phyloP scores from a whole-genome alignment of 768 basidiomycete genomes.

The Lepiota brunneoincarnata region DNA sequence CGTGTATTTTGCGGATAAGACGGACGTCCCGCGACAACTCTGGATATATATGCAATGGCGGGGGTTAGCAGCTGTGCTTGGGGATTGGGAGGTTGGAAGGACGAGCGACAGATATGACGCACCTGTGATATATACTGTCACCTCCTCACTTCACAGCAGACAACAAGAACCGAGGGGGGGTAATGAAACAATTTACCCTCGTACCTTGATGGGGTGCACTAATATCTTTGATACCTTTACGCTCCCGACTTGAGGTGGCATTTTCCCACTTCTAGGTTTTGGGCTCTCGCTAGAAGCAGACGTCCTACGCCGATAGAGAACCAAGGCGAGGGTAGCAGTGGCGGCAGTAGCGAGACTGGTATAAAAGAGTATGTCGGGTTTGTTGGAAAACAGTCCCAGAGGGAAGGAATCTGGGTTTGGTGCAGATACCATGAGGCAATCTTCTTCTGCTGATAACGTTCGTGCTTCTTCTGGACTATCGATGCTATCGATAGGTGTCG shows the following conservation, averaged over 20 bases:
- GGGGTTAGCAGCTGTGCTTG: not conserved
- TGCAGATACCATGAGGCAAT: not conserved
- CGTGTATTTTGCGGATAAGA: constrained; percentile 53
- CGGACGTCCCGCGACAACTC: constrained; percentile 72
- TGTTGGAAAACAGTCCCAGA: not conserved
- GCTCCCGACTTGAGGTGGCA: constrained; percentile 22
- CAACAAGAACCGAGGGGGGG: not conserved
- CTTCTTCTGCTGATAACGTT: not conserved
- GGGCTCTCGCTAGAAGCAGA: not conserved
- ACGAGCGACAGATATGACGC: not conserved
- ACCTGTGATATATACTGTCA: not conserved
- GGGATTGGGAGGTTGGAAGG: not conserved
- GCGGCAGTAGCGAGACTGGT: not conserved
- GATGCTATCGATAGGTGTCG: constrained; percentile 6
- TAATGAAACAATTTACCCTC: not conserved
- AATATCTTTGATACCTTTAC: constrained; percentile 55
- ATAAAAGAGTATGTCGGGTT: not conserved
- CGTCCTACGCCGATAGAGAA: constrained; percentile 1
- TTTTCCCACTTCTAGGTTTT: not conserved
- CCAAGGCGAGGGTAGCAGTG: constrained; percentile 3
- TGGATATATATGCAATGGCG: constrained; percentile 22
- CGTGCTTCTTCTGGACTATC: not conserved
- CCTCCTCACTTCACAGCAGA: not conserved
- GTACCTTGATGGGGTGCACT: constrained; percentile 69
- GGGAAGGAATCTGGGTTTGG: not conserved